phyloP scores from a whole-genome alignment of 306 rosid species.

The Fragaria nilgerrensis region DNA sequence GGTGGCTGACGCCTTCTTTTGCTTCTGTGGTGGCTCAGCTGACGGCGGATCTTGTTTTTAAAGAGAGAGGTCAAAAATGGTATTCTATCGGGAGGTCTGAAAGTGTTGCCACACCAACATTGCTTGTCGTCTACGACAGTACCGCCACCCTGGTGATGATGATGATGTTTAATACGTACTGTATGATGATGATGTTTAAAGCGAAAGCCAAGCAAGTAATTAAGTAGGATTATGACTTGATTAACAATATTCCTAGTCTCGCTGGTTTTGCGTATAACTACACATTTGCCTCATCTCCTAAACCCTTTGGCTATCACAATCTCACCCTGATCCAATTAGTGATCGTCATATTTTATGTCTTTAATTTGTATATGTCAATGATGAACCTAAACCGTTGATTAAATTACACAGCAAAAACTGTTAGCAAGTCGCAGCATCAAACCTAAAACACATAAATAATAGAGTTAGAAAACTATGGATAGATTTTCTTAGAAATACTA shows the following conservation, averaged over 20 bases:
- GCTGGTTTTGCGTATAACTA: background rate
- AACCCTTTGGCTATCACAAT: too few relatives aligned
- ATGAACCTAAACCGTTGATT: too few relatives aligned
- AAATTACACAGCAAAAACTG: too few relatives aligned
- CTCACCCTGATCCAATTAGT: too few relatives aligned
- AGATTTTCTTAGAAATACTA: too few relatives aligned
- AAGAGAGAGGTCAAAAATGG: background rate
- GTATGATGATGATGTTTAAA: background rate
- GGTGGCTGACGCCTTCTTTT: background rate
- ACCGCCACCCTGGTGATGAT: background rate
- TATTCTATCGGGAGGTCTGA: background rate
- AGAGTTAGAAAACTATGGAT: too few relatives aligned
- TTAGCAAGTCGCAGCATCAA: too few relatives aligned
- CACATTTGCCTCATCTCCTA: background rate
- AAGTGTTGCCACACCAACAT: background rate
- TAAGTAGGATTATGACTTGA: background rate
- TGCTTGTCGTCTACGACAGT: background rate
- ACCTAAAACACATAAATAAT: too few relatives aligned
- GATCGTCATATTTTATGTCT: too few relatives aligned
- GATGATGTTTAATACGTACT: background rate
- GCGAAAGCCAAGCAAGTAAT: background rate
- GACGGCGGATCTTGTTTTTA: background rate
- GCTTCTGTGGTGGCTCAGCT: background rate
- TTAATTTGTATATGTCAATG: too few relatives aligned
- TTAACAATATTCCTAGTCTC: background rate